Evolutionary conservation across 1,284 basidiomycete genomes (phyloP).

Genomic region (Fomitopsis betulina): DNA sequence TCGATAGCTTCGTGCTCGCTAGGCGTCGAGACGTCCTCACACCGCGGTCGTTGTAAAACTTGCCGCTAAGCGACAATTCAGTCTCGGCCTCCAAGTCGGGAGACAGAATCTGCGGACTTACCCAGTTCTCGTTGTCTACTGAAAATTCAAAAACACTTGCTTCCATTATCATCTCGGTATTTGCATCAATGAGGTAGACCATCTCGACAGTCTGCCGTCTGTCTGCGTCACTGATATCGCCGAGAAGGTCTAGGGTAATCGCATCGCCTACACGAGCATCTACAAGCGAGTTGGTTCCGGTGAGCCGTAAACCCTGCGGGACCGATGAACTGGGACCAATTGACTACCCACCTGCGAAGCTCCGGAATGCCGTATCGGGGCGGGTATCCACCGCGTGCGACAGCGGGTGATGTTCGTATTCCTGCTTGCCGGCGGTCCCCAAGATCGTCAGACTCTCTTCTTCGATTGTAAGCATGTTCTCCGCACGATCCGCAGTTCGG

Average conservation of each 20-base stretch:
- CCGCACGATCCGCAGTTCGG: conserved; percentile 24
- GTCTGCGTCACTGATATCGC: conserved; percentile 18
- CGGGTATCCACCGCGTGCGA: conserved; percentile 54
- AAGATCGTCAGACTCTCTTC: conserved; percentile 29
- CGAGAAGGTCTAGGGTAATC: conserved; percentile 40
- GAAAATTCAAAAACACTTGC: conserved; percentile 35
- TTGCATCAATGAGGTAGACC: conserved; percentile 39
- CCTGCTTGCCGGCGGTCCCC: conserved; percentile 26
- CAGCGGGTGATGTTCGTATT: conserved; percentile 43
- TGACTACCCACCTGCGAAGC: conserved; percentile 35
- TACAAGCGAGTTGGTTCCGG: conserved; percentile 6
- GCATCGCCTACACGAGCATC: conserved; percentile 40
- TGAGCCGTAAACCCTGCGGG: background rate
- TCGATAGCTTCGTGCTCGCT: conserved; percentile 1
- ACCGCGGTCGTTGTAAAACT: conserved; percentile 12
- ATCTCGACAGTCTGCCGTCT: conserved; percentile 30
- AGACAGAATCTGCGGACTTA: conserved; percentile 16
- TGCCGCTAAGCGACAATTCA: conserved; percentile 12
- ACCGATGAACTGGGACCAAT: background rate
- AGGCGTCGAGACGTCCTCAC: conserved; percentile 12
- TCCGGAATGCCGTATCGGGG: conserved; percentile 44
- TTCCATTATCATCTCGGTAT: conserved; percentile 35
- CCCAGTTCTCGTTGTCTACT: conserved; percentile 37
- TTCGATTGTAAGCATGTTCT: conserved; percentile 40
- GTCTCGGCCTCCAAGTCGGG: background rate